Conservation (phyloP, 371 early-diverging fungal species). For the Haplosporangium sp. region DNA sequence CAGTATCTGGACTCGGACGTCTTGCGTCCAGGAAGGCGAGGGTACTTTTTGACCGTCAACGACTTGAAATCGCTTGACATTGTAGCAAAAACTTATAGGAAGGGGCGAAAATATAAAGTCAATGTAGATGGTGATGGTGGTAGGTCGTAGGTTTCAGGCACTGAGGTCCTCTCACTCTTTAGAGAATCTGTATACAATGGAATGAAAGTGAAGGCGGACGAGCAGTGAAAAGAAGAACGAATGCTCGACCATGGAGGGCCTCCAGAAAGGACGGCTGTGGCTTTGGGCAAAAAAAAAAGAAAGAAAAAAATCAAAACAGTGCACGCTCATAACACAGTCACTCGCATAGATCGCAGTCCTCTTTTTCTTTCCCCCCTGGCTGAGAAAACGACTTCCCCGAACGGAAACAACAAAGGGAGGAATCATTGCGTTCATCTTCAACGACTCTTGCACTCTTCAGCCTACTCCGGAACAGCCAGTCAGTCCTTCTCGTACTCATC, state of each 20-base stretch:
- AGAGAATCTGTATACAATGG: no score
- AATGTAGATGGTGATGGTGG: no score
- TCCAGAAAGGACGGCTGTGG: constrained; percentile 12
- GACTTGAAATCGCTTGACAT: constrained; percentile 70
- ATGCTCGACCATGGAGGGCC: neutral
- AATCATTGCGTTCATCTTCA: no score
- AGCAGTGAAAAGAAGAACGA: neutral
- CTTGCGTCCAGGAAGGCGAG: constrained; percentile 62
- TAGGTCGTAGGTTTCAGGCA: no score
- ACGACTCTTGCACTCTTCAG: no score
- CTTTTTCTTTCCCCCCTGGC: neutral
- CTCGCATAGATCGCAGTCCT: neutral
- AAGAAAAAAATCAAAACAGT: constrained; percentile 17
- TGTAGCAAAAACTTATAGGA: neutral
- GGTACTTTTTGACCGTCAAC: constrained; percentile 67
- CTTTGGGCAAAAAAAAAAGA: constrained; percentile 15
- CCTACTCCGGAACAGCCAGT: neutral
- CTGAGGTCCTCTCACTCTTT: no score
- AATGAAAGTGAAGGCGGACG: no score
- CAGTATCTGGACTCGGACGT: constrained; percentile 82
- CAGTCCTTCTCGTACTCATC: neutral
- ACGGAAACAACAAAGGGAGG: neutral
- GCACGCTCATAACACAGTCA: constrained; percentile 17
- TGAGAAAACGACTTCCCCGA: neutral
- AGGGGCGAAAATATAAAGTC: neutral